These are phyloP conservation scores for Andrographis paniculata DNA, from an alignment of 305 asterid genomes.

Conservation along the genomic window DNA sequence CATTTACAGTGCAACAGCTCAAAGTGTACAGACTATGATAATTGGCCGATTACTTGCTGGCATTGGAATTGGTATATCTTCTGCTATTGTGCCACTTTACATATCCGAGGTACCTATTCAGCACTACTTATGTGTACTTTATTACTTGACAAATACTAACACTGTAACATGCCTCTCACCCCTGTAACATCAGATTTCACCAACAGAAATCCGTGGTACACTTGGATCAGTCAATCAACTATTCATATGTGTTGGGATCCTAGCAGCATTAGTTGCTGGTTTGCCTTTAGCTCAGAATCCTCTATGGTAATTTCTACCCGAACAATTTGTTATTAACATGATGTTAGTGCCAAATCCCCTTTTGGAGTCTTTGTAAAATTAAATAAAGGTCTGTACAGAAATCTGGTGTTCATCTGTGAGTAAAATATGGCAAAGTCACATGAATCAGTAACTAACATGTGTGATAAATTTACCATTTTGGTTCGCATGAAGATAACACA, in stretches of 20 bases:
- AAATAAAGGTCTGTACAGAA: constrained; percentile 6
- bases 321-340: constrained; percentile 9
- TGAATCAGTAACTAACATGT: too few species aligned
- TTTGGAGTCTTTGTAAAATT: background rate
- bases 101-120: constrained; percentile 72
- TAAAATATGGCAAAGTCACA: too few species aligned
- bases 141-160: constrained; percentile 9
- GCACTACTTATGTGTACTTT: constrained; percentile 5
- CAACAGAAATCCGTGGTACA: constrained; percentile 92
- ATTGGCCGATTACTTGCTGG: constrained; percentile 88
- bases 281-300: constrained; percentile 89
- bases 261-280: constrained; percentile 89
- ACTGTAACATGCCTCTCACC: constrained; percentile 20
- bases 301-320: constrained; percentile 46
- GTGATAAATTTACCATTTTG: too few species aligned
- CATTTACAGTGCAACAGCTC: constrained; percentile 63
- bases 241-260: constrained; percentile 85
- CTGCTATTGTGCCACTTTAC: constrained; percentile 97
- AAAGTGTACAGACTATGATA: constrained; percentile 72
- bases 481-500: too few species aligned
- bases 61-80: constrained; percentile 86
- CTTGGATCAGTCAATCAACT: constrained; percentile 95
- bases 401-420: too few species aligned
- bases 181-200: constrained; percentile 80
- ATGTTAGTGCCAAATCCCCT: constrained; percentile 7